Percentiles rank a stretch among this genome's conserved stretches.
These are phyloP conservation scores for Rhizopogon roseolus DNA, from an alignment of 768 basidiomycete species.

Conservation along the genomic window DNA sequence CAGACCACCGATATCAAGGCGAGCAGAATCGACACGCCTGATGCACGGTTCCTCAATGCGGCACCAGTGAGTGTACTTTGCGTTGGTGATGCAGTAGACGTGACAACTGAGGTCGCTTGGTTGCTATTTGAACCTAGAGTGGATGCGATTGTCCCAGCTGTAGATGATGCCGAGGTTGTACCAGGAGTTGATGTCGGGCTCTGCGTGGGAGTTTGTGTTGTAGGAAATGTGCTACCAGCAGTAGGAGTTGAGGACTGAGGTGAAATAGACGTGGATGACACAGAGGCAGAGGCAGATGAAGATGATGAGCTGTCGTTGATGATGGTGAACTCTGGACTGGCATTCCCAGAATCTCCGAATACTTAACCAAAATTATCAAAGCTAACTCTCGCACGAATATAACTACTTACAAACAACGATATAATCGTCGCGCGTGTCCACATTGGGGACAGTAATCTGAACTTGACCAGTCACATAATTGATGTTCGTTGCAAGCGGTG, in stretches of 20 bases:
- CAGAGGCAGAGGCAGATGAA: constrained; percentile 29
- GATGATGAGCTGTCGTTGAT: constrained; percentile 55
- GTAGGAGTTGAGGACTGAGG: background rate
- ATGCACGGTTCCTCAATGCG: constrained; percentile 19
- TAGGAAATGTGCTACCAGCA: constrained; percentile 1
- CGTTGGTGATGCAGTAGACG: constrained; percentile 7
- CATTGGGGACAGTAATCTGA: constrained; percentile 30
- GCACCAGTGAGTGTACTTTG: constrained; percentile 10
- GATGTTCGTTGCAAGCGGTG: constrained; percentile 31
- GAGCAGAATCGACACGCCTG: constrained; percentile 13
- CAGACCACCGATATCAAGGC: constrained; percentile 13
- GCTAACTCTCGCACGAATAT: background rate
- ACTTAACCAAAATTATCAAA: constrained; percentile 13
- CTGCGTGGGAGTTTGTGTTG: background rate
- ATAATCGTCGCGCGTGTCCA: constrained; percentile 25
- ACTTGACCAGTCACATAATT: constrained; percentile 26
- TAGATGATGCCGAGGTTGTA: background rate
- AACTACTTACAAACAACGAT: constrained; percentile 32
- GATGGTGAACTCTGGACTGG: constrained; percentile 36
- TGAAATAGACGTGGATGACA: constrained; percentile 6
- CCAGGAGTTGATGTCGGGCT: background rate
- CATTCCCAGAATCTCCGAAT: constrained; percentile 37
- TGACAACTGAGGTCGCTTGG: constrained; percentile 5
- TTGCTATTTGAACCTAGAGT: background rate
- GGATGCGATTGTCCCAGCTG: background rate